Base-by-base conservation (phyloP, 192 early-diverging fungal species). In the Coemansia sp. region DNA sequence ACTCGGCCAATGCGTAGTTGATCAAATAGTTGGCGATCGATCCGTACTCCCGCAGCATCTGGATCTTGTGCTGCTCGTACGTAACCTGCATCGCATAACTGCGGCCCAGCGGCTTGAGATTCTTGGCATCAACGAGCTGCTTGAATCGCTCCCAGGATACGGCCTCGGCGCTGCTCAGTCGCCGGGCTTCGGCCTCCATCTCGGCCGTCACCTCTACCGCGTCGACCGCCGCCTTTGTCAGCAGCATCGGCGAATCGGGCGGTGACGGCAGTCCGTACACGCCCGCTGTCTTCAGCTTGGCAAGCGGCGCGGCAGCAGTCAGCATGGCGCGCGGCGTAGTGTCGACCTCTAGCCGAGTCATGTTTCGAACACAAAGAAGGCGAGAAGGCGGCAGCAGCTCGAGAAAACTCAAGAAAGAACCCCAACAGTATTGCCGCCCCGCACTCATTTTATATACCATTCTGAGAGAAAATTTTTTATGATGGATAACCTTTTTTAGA, bases 101-200 rank as follows among this genome's bases (percentile, higher is more conserved):
- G 50, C 72, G 72, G 10, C 60, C 73, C 15, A 75, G 67, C 9
- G 67, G 66, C 22, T 57, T 53, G 9, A 75, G 31, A 38, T 69
- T 42, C 19, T 60, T 29, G 2, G 67, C 25, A 31, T 69, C 58
- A 9, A 75, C 55, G 10, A 54, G 50, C 27, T 23, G 12, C 58
- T 64, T 69, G 61, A 70, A 56, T 40, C 30, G 40, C 2, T 25
- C 0, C 73, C 73, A 75, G 20, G 57, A 27, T 10, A 70, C 47
- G 0, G 61, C 54, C 21, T 41, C 10, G 11, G 35, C 40, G 27
- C 64, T 43, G 28, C 65, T 46, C 47, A 45, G 47, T 15, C 60
- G 58, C 17, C 46, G 42, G 54, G 53, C 59, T 10, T 15, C 11
- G 14, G 25, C 39, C 2, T 29, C 31, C 43, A 55, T 32, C 25